Base-by-base conservation (phyloP, 352 stramenopile species). In the Discostella stelligera region DNA sequence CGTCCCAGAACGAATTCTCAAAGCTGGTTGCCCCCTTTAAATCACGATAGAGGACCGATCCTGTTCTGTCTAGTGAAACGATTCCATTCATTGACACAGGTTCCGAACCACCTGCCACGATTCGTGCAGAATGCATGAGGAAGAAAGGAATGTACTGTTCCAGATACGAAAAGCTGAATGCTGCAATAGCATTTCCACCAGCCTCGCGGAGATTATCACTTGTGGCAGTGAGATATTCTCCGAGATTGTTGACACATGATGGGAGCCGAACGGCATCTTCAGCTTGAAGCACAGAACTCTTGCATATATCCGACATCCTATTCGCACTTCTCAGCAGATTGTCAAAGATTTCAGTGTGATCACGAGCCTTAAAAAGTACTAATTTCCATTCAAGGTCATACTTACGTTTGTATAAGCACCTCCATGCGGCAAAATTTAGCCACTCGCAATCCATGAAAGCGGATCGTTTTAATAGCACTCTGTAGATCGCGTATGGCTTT, bases 91-190 rank as follows among this genome's bases (percentile, higher is more conserved):
- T 79, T 23, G 87, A 88, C 21, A 92, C 77, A 16, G 83, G 74
- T 16, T 82, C 74, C 20, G 77, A 84, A 53, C 84, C 83, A 49
- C 65, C 66, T 18, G 84, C 87, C 59, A 91, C 80, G 10, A 90
- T 80, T 14, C 87, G 80, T 21, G 85, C 85, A 59, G 80, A 84
- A 73, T 92, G 77, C 71, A 92, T 92, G 23, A 92, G 70, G 55
- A 79, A 91, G 2, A 87, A 59, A 23, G 87, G 87, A 78, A 92
- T 90, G 52, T 91, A 92, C 60, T 92, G 87, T 61, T 92, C 87
- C 21, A 92, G 55, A 21, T 76, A 90, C 6, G 87, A 92, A 73
- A 92, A 86, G 27, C 75, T 76, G 55, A 89, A 91, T 4, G 84
- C 87, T 23, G 85, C 87, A n/a, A 92, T 80, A 20, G 83, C 82